Conservation (phyloP, 345 rosid genomes). For the Populus simonii region DNA sequence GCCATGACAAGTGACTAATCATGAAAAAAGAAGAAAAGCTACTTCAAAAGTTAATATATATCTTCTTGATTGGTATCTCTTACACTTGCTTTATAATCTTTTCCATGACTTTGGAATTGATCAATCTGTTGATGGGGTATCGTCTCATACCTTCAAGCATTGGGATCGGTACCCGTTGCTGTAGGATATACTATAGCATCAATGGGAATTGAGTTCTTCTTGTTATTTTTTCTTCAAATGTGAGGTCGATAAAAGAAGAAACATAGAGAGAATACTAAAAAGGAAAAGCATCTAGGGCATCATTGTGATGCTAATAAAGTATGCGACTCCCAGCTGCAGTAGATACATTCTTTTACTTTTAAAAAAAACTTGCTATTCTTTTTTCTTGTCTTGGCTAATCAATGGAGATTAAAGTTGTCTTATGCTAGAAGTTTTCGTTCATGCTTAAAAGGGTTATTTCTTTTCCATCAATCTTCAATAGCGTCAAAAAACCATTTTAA, state of each 20-base stretch:
- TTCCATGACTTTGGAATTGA: constrained; percentile 27
- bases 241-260: constrained; percentile 11
- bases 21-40: constrained; percentile 14
- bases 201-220: constrained; percentile 25
- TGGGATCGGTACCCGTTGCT: constrained; percentile 12
- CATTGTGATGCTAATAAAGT: constrained; percentile 32
- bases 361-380: background rate
- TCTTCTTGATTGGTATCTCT: constrained; percentile 20
- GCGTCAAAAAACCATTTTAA: no score
- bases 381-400: constrained; percentile 50
- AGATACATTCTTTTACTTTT: constrained; percentile 15
- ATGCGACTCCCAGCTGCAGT: constrained; percentile 2
- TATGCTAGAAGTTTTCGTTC: constrained; percentile 29
- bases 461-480: background rate
- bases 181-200: constrained; percentile 2
- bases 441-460: constrained; percentile 23
- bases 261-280: constrained; percentile 30
- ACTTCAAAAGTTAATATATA: constrained; percentile 15
- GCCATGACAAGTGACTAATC: constrained; percentile 39
- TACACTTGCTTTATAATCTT: constrained; percentile 14
- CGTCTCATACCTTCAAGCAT: constrained; percentile 30
- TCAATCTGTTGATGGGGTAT: constrained; percentile 27
- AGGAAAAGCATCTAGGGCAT: constrained; percentile 41
- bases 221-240: background rate
- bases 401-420: constrained; percentile 21